Conservation (phyloP, 129 eudicot genomes). For the Flaveria bidentis region DNA sequence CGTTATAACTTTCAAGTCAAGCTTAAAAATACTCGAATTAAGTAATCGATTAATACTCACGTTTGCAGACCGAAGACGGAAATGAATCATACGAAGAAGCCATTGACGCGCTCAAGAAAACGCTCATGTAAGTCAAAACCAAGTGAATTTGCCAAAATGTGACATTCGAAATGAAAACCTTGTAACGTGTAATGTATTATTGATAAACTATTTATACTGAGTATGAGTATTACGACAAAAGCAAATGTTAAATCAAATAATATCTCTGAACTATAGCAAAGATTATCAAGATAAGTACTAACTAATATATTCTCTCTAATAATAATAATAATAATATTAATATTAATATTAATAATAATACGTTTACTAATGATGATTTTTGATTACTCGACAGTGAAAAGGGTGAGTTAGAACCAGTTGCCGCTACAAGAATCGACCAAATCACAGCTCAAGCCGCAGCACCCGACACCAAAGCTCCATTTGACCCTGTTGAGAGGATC, state of each 20-base stretch:
- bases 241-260: too few relatives aligned
- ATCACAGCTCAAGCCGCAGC: conserved; percentile 66
- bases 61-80: conserved; percentile 80
- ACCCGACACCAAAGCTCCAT: conserved; percentile 38
- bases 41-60: background rate
- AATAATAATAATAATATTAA: background rate
- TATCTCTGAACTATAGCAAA: too few relatives aligned
- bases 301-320: background rate
- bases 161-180: background rate
- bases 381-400: conserved; percentile 52
- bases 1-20: background rate
- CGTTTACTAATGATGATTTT: background rate
- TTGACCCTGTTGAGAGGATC: conserved; percentile 67
- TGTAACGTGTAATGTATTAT: too few relatives aligned
- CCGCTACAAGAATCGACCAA: conserved; percentile 69
- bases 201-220: too few relatives aligned
- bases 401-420: conserved; percentile 76
- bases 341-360: background rate
- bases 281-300: too few relatives aligned
- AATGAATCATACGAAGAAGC: conserved; percentile 76
- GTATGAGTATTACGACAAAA: too few relatives aligned
- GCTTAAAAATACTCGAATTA: background rate
- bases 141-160: background rate
- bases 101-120: conserved; percentile 75
- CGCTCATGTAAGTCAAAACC: conserved; percentile 55